Evolutionary conservation across 768 basidiomycete species (phyloP), one percentile per base, ranked within the genome.

Genomic region (Rhizopogon vinicolor): DNA sequence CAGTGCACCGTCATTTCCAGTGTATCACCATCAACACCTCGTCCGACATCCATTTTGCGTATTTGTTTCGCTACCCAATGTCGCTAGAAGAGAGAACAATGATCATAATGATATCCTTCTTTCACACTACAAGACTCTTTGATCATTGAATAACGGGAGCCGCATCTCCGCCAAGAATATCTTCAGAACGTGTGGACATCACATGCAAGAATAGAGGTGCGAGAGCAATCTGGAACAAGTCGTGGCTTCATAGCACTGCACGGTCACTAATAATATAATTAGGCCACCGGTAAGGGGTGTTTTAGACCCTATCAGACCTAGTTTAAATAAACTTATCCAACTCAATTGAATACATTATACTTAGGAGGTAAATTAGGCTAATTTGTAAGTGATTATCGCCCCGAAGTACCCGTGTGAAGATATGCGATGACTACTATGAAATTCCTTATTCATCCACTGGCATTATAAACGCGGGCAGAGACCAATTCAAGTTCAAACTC

Each of bases 381-480:
- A 22, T 22, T 22, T 22, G 22, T 22, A 22, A 22, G 19, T 25
- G 22, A 25, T 44, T 16, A 28, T 44, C 41, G 5, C 35, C 13
- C 35, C 35, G 35, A 13, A 13, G 41, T 10, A 4, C 48, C 41
- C 51, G 51, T 52, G 39, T 39, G 51, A 52, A 51, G 50, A 41
- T 37, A 25, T 28, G 29, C 25, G 29, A 35, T 35, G n/a, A 31
- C 18, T 7, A 31, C 18, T 7, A 33, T 39, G 31, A 7, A 39
- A 37, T 31, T 22, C 35, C 46, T 53, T 35, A 51, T 51, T 53
- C 31, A 51, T 53, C 52, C 25, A 25, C 25, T 25, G 25, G 5
- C 25, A 35, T 44, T 37, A 28, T 44, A 33, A 48, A 44, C 58
- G 67, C 66, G 67, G 8, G 63, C 56, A 16, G 55, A 55, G 25